Base-by-base conservation (phyloP, 257 asterid species). In the Lithospermum erythrorhizon region DNA sequence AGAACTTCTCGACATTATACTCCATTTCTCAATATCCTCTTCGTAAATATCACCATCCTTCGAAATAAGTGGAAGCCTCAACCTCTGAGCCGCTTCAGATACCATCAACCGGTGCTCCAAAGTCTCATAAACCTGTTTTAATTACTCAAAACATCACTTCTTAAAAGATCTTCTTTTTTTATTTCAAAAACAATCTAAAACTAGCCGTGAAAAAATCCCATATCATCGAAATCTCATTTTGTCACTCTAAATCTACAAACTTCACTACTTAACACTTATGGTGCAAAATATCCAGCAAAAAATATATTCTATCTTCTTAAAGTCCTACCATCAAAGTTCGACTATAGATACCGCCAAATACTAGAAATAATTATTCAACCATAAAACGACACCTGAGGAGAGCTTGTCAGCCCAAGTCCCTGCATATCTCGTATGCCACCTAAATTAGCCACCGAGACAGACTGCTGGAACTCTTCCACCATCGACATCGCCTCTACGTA, bases 401-500 rank as follows among this genome's bases (percentile, higher is more conserved):
- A 69, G 78, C 70, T 81, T 75, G 72, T 91, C 78, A 91, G 76
- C 57, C 98, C 94, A 54, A 85, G 79, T 73, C 94, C 87, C 71
- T 84, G 89, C 41, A 80, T 71, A 67, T 87, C 96, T 10, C 91
- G 95, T 75, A 84, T 73, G 32, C 89, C 85, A 61, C 94, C 88
- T 70, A 87, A 66, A 81, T 72, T 83, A 55, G 82, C 80, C 62
- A 82, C 79, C 1, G 97, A 84, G 72, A 78, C 78, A 21, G 95
- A 87, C 73, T 86, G 97, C 74, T 88, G 97, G 71, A 81, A 82
- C 79, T 88, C 98, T 79, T 91, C 98, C 73, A 91, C 87, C 98
- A 91, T 86, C 55, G 95, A 81, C 63, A 75, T 77, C n/a, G 94
- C 90, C 76, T 91, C 98, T 21, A 81, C 66, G 76, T 91, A 88